These are phyloP conservation scores for Plasmodium relictum DNA, from an alignment of 169 alveolate species.

Conservation along the genomic window DNA sequence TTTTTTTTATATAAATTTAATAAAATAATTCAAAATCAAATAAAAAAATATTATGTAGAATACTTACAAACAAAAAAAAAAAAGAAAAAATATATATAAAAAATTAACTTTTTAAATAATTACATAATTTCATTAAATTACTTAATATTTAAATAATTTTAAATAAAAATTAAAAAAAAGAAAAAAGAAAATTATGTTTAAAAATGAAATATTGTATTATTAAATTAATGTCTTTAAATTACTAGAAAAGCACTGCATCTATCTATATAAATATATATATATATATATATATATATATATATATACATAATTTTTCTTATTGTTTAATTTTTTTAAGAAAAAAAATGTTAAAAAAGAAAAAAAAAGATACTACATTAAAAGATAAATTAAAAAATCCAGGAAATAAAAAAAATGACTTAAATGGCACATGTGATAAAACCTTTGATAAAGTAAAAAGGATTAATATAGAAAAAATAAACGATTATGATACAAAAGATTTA, in stretches of 20 bases:
- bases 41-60: no score
- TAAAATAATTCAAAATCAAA: no score
- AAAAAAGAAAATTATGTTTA: neutral
- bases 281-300: conserved; percentile 3
- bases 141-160: conserved; percentile 26
- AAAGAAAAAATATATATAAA: neutral
- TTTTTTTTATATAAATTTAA: no score
- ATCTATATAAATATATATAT: no score
- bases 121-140: conserved; percentile 4
- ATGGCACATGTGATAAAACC: conserved; percentile 21
- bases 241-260: neutral
- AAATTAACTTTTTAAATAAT: conserved; percentile 1
- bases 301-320: neutral
- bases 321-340: neutral
- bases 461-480: conserved; percentile 13
- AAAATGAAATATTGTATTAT: neutral
- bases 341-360: conserved; percentile 46
- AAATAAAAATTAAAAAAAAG: conserved; percentile 3
- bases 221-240: no score
- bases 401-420: neutral
- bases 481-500: conserved; percentile 27
- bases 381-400: conserved; percentile 25
- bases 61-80: no score
- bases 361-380: conserved; percentile 34
- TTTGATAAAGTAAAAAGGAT: neutral